Conservation (phyloP, 768 basidiomycete genomes). For the Lactifluus echinatus region DNA sequence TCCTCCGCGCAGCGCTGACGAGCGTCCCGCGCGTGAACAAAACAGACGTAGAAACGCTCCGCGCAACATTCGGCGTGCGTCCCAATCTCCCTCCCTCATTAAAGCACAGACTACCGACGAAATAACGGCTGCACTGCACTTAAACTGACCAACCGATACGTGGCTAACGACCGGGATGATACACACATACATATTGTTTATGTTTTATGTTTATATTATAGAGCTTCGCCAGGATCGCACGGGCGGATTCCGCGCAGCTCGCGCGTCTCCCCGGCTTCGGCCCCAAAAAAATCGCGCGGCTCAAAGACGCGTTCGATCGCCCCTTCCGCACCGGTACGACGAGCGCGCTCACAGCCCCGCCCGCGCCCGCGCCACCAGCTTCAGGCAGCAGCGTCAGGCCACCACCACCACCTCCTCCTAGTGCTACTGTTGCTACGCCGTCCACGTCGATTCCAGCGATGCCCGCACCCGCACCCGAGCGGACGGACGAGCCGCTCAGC, state of each 20-base stretch:
- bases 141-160: too few relatives aligned
- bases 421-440: neutral
- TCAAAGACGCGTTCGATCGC: constrained; percentile 85
- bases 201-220: constrained; percentile 27
- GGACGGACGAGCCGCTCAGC: neutral
- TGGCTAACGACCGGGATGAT: too few relatives aligned
- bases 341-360: constrained; percentile 24
- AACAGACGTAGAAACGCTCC: constrained; percentile 90
- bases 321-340: constrained; percentile 71
- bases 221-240: constrained; percentile 82
- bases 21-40: constrained; percentile 92
- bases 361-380: constrained; percentile 1
- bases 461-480: neutral
- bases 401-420: neutral
- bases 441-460: neutral
- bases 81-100: neutral
- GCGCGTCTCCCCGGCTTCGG: constrained; percentile 88
- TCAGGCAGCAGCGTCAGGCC: neutral
- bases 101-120: too few relatives aligned
- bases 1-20: constrained; percentile 76
- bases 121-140: too few relatives aligned
- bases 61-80: constrained; percentile 83
- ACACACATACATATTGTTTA: too few relatives aligned
- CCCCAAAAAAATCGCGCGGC: constrained; percentile 84
- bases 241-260: constrained; percentile 63